Evolutionary conservation across 257 asterid genomes (phyloP).

Genomic region (Parsonsia alboflavescens): DNA sequence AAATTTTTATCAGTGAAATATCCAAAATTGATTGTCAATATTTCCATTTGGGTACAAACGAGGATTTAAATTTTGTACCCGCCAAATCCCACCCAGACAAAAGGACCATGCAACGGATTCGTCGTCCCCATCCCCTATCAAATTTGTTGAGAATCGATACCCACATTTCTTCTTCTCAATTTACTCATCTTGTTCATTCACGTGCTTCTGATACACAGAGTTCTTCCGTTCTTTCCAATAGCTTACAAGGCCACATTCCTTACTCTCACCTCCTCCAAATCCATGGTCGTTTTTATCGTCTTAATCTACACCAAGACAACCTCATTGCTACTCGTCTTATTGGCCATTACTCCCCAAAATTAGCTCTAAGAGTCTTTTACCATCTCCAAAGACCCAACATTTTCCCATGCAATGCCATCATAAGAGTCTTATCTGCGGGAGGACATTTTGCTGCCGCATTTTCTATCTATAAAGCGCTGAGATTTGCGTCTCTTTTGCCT

Average conservation of each 20-base stretch:
- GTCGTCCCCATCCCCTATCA: not conserved
- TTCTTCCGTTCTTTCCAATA: conserved; percentile 28
- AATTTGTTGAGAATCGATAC: not conserved
- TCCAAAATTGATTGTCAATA: no score
- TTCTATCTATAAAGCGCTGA: conserved; percentile 30
- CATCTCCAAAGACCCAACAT: conserved; percentile 39
- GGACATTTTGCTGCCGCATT: conserved; percentile 36
- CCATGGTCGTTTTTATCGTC: conserved; percentile 53
- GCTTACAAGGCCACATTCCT: conserved; percentile 53
- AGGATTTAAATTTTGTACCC: not conserved
- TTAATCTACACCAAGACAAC: conserved; percentile 53
- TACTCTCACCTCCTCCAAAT: conserved; percentile 58
- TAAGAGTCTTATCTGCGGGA: conserved; percentile 64
- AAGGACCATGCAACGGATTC: not conserved
- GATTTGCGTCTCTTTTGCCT: conserved; percentile 28
- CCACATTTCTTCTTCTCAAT: not conserved
- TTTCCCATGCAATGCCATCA: conserved; percentile 69
- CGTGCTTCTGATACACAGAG: conserved; percentile 17
- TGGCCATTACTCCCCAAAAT: conserved; percentile 53
- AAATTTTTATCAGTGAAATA: no score
- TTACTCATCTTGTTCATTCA: conserved; percentile 16
- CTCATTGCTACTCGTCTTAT: conserved; percentile 76
- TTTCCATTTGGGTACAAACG: no score
- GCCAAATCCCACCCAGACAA: not conserved
- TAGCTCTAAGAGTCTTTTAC: conserved; percentile 44